These are phyloP conservation scores for Physcia stellaris DNA, from an alignment of 495 filamentous ascomycete species.

Conservation along the genomic window DNA sequence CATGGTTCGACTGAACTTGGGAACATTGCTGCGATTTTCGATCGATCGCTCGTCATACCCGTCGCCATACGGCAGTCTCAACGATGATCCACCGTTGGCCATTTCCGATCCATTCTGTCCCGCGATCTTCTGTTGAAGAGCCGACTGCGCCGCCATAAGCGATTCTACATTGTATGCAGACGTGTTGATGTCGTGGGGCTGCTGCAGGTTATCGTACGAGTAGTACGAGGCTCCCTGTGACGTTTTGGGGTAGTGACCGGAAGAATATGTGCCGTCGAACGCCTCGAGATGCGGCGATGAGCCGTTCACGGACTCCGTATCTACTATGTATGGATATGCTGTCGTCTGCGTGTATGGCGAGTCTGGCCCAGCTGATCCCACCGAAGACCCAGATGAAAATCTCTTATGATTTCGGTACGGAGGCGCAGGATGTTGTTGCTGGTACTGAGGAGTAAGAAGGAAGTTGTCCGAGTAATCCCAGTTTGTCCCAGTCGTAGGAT, in stretches of 20 bases:
- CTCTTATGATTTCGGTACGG: slow-evolving; percentile 17
- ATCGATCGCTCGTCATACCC: slow-evolving; percentile 39
- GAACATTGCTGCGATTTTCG: slow-evolving; percentile 35
- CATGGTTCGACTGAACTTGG: slow-evolving; percentile 75
- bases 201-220: slow-evolving; percentile 17
- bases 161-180: slow-evolving; percentile 25
- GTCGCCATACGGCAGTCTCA: slow-evolving; percentile 38
- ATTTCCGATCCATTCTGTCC: slow-evolving; percentile 40
- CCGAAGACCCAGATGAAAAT: slow-evolving; percentile 20
- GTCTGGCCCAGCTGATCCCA: slow-evolving; percentile 18
- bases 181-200: slow-evolving; percentile 34
- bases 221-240: slow-evolving; percentile 33
- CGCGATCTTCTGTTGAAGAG: slow-evolving; percentile 43
- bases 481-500: too few species aligned
- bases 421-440: slow-evolving; percentile 4
- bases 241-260: slow-evolving; percentile 26
- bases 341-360: slow-evolving; percentile 19
- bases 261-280: slow-evolving; percentile 22
- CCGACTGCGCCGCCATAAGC: slow-evolving; percentile 28
- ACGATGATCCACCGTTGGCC: slow-evolving; percentile 35
- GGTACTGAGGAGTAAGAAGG: slow-evolving; percentile 8
- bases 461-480: too few species aligned
- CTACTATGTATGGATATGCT: slow-evolving; percentile 23
- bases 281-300: slow-evolving; percentile 22
- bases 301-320: slow-evolving; percentile 22